Evolutionary conservation across 1,139 yeast species (phyloP).

Genomic region (Geotrichum cucujoidarum): DNA sequence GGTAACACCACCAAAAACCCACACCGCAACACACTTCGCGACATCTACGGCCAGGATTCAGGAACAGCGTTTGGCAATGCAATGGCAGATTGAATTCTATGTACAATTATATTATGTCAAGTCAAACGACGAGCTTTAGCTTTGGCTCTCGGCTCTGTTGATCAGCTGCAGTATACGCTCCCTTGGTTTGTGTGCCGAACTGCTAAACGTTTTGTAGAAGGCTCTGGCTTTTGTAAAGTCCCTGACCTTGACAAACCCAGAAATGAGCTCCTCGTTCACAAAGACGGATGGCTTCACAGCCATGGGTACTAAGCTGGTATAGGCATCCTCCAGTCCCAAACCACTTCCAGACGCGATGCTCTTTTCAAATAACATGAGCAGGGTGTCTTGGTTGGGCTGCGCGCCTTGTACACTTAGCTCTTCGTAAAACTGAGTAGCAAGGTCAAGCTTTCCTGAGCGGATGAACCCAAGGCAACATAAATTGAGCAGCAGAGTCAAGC

Average conservation of each 20-base stretch:
- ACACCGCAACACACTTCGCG: too few species aligned
- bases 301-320: constrained; percentile 8
- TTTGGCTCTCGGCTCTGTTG: too few species aligned
- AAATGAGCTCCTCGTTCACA: constrained; percentile 6
- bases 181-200: too few species aligned
- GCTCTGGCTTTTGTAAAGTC: constrained; percentile 1
- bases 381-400: constrained; percentile 29
- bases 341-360: background rate
- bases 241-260: constrained; percentile 3
- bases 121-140: too few species aligned
- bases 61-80: too few species aligned
- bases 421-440: constrained; percentile 17
- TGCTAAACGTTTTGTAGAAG: constrained; percentile 45
- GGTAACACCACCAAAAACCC: too few species aligned
- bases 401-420: constrained; percentile 18
- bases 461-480: constrained; percentile 1
- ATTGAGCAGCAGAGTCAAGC: constrained; percentile 7
- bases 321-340: constrained; percentile 10
- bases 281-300: background rate
- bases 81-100: too few species aligned
- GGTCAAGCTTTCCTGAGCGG: background rate
- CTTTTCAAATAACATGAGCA: constrained; percentile 21
- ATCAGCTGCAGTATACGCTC: too few species aligned
- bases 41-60: too few species aligned
- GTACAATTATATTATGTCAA: too few species aligned